Percentiles rank a stretch among this genome's conserved stretches.
Conservation (phyloP, 176 grass and related monocot species). For the Cenchrus americanus region DNA sequence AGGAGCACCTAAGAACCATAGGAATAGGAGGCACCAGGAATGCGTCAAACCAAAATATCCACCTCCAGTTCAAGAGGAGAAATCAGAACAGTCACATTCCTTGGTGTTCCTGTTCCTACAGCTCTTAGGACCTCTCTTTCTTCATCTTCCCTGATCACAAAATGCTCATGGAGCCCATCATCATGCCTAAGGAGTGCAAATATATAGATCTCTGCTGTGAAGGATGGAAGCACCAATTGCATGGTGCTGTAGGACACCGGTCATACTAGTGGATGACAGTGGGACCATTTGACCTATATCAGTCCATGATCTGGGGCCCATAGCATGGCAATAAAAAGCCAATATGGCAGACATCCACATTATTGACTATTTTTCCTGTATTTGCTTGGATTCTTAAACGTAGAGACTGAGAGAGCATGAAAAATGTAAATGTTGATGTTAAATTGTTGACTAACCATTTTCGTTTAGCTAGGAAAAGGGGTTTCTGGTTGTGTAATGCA, state of each 20-base stretch:
- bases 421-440: background rate
- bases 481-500: no score
- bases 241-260: background rate
- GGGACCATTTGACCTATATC: background rate
- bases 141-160: slow-evolving; percentile 18
- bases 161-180: background rate
- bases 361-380: background rate
- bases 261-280: background rate
- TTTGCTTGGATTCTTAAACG: background rate
- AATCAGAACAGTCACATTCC: background rate
- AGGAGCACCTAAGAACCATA: slow-evolving; percentile 23
- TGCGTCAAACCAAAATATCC: background rate
- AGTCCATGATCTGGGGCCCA: background rate
- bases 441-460: no score
- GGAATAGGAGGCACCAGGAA: slow-evolving; percentile 44
- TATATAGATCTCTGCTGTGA: slow-evolving; percentile 5
- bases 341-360: background rate
- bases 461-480: no score
- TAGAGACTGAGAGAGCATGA: background rate
- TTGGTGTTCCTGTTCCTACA: slow-evolving; percentile 21
- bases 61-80: background rate
- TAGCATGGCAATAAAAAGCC: background rate
- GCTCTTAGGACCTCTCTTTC: slow-evolving; percentile 27
- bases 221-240: background rate
- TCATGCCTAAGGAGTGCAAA: background rate